Percentiles rank a stretch among this genome's conserved stretches.
These are phyloP conservation scores for Jaapia argillacea DNA, from an alignment of 768 basidiomycete species.

Conservation along the genomic window DNA sequence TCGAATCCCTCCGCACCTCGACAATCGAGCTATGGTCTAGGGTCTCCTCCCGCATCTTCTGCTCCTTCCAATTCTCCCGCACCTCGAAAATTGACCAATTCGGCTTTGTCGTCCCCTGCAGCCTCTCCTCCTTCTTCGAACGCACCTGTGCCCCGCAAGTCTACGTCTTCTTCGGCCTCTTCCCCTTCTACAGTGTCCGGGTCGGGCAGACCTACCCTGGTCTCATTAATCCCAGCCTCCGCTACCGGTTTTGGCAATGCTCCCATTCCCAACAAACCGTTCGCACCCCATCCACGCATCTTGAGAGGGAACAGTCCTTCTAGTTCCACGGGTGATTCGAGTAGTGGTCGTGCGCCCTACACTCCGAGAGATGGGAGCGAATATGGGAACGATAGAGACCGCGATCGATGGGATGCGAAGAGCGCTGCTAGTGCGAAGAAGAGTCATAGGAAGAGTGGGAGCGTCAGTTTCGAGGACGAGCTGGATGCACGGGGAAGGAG, in stretches of 20 bases:
- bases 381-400: constrained; percentile 14
- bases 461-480: constrained; percentile 62
- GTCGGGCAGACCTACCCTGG: no score
- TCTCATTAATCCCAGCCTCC: not conserved
- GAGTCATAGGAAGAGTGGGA: constrained; percentile 41
- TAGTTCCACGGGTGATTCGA: constrained; percentile 81
- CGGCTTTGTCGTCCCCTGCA: no score
- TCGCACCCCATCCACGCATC: not conserved
- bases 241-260: not conserved
- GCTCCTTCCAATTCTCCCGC: no score
- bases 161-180: not conserved
- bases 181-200: not conserved
- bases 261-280: not conserved
- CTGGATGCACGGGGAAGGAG: constrained; percentile 16
- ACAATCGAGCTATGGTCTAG: no score
- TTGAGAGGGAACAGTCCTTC: constrained; percentile 57
- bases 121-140: no score
- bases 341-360: constrained; percentile 62
- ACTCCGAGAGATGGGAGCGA: constrained; percentile 80
- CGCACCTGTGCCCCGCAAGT: not conserved
- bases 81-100: no score
- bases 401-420: constrained; percentile 7
- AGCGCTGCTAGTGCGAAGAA: constrained; percentile 9
- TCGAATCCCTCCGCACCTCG: no score
- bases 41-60: no score